These are phyloP conservation scores for Xylariaceae sp. DNA, from an alignment of 2,329 filamentous ascomycete genomes.

Conservation along the genomic window DNA sequence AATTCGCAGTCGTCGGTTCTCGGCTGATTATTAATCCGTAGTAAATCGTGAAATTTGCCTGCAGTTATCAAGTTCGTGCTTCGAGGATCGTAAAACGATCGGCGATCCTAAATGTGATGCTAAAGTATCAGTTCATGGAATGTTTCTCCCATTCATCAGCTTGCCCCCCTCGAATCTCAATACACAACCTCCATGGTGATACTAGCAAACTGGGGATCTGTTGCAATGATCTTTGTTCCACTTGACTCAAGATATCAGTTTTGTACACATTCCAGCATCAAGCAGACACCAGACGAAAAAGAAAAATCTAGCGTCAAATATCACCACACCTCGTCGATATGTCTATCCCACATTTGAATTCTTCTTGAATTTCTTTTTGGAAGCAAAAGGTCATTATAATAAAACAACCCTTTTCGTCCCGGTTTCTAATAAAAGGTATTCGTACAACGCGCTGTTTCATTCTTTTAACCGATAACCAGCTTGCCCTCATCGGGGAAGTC, in stretches of 20 bases:
- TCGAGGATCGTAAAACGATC: no score
- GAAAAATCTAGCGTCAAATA: slow-evolving; percentile 26
- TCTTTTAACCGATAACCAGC: slow-evolving; percentile 81
- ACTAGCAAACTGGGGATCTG: no score
- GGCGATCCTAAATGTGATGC: no score
- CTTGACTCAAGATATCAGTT: slow-evolving; percentile 26
- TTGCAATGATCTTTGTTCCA: slow-evolving; percentile 24
- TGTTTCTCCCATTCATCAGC: not conserved
- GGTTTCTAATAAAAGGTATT: slow-evolving; percentile 27
- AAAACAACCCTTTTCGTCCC: not conserved
- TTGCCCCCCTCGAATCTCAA: not conserved
- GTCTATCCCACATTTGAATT: slow-evolving; percentile 23
- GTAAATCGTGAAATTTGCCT: slow-evolving; percentile 3
- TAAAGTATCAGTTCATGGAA: slow-evolving; percentile 4
- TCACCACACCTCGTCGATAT: slow-evolving; percentile 27
- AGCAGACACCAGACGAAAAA: slow-evolving; percentile 21
- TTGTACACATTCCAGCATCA: slow-evolving; percentile 30
- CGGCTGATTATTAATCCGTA: slow-evolving; percentile 1
- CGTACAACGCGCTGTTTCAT: slow-evolving; percentile 21
- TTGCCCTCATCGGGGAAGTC: slow-evolving; percentile 86
- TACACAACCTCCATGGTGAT: slow-evolving; percentile 10
- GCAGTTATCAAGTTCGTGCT: not conserved
- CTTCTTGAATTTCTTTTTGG: slow-evolving; percentile 5
- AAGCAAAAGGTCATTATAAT: not conserved
- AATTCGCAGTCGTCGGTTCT: no score